These are phyloP conservation scores for Alternaria sp. DNA, from an alignment of 2,329 filamentous ascomycete species.

Conservation along the genomic window DNA sequence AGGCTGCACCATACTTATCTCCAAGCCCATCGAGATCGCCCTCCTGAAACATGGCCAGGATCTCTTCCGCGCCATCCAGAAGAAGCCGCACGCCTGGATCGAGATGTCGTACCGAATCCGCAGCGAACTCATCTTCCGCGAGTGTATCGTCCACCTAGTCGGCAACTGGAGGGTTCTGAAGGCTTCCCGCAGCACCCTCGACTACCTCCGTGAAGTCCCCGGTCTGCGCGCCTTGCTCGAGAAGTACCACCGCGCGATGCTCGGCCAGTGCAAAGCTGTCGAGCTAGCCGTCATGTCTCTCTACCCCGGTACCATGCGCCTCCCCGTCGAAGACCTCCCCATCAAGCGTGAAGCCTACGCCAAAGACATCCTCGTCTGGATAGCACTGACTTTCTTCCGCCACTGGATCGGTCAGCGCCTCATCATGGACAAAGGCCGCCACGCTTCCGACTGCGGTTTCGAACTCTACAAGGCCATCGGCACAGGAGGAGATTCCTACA, in stretches of 20 bases:
- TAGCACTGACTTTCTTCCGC: constrained; percentile 55
- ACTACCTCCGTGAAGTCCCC: constrained; percentile 25
- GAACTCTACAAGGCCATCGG: constrained; percentile 52
- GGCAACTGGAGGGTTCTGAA: constrained; percentile 49
- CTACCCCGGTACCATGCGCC: constrained; percentile 38
- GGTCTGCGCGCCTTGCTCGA: constrained; percentile 38
- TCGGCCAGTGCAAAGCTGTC: constrained; percentile 34
- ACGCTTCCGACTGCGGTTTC: constrained; percentile 54
- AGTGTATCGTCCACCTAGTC: constrained; percentile 54
- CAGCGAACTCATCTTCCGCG: constrained; percentile 54
- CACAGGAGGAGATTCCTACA: constrained; percentile 52
- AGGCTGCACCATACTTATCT: constrained; percentile 51
- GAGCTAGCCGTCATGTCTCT: constrained; percentile 30
- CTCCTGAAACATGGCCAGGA: constrained; percentile 56
- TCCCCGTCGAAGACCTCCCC: constrained; percentile 34
- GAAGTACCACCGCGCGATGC: constrained; percentile 37
- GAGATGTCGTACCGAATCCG: constrained; percentile 54
- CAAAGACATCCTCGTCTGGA: constrained; percentile 60
- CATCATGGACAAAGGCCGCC: constrained; percentile 47
- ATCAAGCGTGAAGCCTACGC: constrained; percentile 53
- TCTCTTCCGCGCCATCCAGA: constrained; percentile 54
- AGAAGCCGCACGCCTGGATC: constrained; percentile 54
- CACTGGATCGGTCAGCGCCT: constrained; percentile 56
- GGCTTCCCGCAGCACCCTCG: background rate
- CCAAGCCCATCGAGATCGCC: constrained; percentile 55